A percentile compares a stretch with the other conserved stretches of the same genome.
Conservation (phyloP, 345 rosid species). For the Streptanthus diversifolius region DNA sequence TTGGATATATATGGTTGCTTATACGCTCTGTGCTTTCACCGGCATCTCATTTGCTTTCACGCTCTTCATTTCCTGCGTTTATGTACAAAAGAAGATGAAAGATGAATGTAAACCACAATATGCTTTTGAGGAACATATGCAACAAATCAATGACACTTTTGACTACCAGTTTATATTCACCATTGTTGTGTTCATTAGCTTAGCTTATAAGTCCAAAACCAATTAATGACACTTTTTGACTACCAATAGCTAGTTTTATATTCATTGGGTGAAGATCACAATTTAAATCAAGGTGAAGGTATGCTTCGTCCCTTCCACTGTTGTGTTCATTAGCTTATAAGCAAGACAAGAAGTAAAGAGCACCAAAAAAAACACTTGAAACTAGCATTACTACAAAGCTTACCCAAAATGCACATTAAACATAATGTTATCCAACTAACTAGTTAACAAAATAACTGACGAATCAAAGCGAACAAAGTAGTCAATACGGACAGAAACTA, state of each 20-base stretch:
- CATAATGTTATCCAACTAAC: background rate
- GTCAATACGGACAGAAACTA: background rate
- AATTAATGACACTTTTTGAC: background rate
- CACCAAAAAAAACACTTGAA: background rate
- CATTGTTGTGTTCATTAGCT: background rate
- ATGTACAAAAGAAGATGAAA: background rate
- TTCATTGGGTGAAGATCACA: background rate
- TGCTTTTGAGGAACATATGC: background rate
- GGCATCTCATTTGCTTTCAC: slow-evolving; percentile 31
- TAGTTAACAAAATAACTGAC: background rate
- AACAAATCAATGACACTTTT: background rate
- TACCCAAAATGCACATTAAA: slow-evolving; percentile 4
- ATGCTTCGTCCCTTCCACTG: background rate
- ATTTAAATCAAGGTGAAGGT: background rate
- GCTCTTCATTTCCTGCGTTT: slow-evolving; percentile 21
- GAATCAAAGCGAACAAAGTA: background rate
- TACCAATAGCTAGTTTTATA: background rate
- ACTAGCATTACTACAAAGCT: slow-evolving; percentile 19
- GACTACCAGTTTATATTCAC: background rate
- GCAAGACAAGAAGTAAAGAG: slow-evolving; percentile 1
- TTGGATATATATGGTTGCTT: background rate
- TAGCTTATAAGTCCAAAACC: slow-evolving; percentile 1
- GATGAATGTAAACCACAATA: background rate
- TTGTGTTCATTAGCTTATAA: slow-evolving; percentile 14
- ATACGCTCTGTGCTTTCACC: slow-evolving; percentile 31